Evolutionary conservation across 306 rosid species (phyloP), one percentile per base, ranked within the genome.

Genomic region (Urtica urens): DNA sequence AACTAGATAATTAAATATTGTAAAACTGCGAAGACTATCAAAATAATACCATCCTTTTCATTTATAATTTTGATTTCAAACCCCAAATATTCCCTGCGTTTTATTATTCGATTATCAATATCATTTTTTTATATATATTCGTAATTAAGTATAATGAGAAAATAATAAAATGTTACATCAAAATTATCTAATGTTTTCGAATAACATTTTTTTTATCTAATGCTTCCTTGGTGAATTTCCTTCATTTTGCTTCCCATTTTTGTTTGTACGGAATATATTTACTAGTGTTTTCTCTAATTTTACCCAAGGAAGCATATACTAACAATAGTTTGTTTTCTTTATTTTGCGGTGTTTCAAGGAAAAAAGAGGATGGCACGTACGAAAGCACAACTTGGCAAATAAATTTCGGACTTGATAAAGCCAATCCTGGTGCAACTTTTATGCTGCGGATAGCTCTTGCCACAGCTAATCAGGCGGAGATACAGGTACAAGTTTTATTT

Each of bases 371-470:
- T 43, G 43, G 57, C 31, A 78, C 78, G 16, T 87, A 76, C 57
- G 28, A 68, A 67, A 80, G 76, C 69, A 75, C 87, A 17, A 82
- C 92, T 25, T 79, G 96, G 96, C 59, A 72, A 68, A 80, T 87
- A 38, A 71, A 62, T 23, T 87, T 87, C 67, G 57, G 51, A 43
- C 82, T 83, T 4, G 72, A 71, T 61, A 0, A 49, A 18, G 81
- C 64, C 16, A 51, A 53, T 38, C 14, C 41, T 2, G 46, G 14
- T 2, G 73, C 60, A 51, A 70, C 61, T 58, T 83, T 67, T 65
- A 78, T 40, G 40, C 70, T 87, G 33, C 79, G 76, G 52, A 24
- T 82, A 26, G 90, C 94, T 56, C 61, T 87, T 15, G 96, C 96
- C 10, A 72, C 93, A 9, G 80, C 68, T 19, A 70, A 79, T 16